Percentiles rank a stretch among this genome's conserved stretches.
These are phyloP conservation scores for Emericellopsis atlantica DNA, from an alignment of 2,329 filamentous ascomycete genomes.

Conservation along the genomic window DNA sequence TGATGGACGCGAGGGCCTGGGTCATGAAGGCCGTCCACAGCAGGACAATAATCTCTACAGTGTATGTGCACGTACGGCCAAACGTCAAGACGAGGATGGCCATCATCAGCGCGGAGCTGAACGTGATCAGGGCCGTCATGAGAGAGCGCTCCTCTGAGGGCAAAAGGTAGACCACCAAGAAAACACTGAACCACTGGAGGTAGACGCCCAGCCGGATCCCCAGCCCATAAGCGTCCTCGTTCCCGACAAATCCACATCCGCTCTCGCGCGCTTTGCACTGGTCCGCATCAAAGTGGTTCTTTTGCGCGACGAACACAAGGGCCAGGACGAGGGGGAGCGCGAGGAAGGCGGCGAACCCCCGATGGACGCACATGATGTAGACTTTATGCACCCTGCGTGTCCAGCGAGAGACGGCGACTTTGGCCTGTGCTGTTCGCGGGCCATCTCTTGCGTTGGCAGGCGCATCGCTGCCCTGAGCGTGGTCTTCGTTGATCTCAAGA, in stretches of 20 bases:
- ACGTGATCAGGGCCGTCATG: background rate
- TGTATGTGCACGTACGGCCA: background rate
- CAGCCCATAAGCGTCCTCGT: constrained; percentile 1
- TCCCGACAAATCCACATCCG: background rate
- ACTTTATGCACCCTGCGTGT: background rate
- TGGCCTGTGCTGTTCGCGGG: background rate
- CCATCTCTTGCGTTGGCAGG: no score
- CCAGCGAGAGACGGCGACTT: background rate
- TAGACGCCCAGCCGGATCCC: constrained; percentile 1
- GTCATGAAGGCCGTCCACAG: background rate
- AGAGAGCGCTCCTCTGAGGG: background rate
- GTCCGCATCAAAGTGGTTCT: background rate
- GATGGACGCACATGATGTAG: background rate
- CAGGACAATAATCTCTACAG: constrained; percentile 1
- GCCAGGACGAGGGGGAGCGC: background rate
- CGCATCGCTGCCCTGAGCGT: no score
- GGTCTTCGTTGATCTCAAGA: no score
- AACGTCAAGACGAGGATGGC: background rate
- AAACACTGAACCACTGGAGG: background rate
- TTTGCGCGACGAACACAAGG: background rate
- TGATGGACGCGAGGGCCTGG: background rate
- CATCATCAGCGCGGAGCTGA: background rate
- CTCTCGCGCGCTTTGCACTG: background rate
- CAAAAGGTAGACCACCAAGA: background rate
- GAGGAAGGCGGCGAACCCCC: background rate